phyloP scores from a whole-genome alignment of 2,329 filamentous ascomycete genomes.

The Aspergillus caelatus region DNA sequence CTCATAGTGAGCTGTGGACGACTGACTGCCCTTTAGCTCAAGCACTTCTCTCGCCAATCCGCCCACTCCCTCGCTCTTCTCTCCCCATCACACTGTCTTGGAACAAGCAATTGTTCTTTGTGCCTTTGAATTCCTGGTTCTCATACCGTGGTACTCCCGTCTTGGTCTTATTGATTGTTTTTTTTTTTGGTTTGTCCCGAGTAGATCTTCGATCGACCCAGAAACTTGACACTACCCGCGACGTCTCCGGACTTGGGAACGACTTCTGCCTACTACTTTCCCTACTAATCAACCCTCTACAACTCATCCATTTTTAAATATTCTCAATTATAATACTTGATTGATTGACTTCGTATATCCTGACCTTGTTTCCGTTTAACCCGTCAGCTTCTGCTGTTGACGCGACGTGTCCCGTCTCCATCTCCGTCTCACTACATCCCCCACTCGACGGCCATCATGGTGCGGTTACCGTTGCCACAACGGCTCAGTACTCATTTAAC shows the following conservation, averaged over 20 bases:
- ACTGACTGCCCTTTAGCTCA: not conserved
- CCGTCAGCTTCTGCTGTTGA: conserved; percentile 21
- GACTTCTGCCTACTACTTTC: not conserved
- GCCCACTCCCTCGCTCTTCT: not conserved
- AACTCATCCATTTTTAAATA: not conserved
- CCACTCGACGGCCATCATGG: conserved; percentile 45
- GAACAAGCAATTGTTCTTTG: not conserved
- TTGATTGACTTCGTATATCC: not conserved
- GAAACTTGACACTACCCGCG: conserved; percentile 9
- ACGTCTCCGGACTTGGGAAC: not conserved
- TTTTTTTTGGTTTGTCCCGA: conserved; percentile 26
- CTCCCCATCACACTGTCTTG: not conserved
- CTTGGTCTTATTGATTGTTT: not conserved
- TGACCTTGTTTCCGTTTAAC: not conserved
- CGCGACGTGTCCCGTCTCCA: conserved; percentile 21
- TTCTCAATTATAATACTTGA: not conserved
- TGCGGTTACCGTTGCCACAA: conserved; percentile 58
- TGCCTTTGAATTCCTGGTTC: not conserved
- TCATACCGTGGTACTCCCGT: not conserved
- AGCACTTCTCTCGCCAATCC: not conserved
- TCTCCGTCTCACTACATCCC: conserved; percentile 15
- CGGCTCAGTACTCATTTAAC: conserved; percentile 56
- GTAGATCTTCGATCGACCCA: conserved; percentile 33
- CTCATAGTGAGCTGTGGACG: not conserved
- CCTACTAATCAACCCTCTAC: not conserved